Percentiles rank a stretch among this genome's conserved stretches.
phyloP scores from a whole-genome alignment of 164 flowering plant genomes.

The Umbilicus rupestris region DNA sequence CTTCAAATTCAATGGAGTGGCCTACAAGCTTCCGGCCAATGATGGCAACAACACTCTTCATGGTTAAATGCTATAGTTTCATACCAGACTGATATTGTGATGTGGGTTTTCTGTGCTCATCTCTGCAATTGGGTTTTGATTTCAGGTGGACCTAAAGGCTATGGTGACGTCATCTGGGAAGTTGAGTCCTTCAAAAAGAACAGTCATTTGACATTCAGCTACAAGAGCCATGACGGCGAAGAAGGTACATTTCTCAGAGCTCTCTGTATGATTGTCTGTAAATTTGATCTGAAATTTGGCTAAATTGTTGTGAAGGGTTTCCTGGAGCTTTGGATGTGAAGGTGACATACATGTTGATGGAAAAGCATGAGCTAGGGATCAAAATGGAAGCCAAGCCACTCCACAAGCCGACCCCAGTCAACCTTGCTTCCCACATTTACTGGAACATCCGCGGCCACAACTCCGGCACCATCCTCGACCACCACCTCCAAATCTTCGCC shows the following conservation, averaged over 20 bases:
- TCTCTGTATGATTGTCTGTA: not conserved
- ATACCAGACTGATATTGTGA: not conserved
- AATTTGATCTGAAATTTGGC: not conserved
- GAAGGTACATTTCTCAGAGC: conserved; percentile 13
- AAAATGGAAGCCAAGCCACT: conserved; percentile 26
- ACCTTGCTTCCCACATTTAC: conserved; percentile 25
- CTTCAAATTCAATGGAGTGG: conserved; percentile 41
- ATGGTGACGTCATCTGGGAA: conserved; percentile 34
- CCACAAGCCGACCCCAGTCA: conserved; percentile 28
- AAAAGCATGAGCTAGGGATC: conserved; percentile 17
- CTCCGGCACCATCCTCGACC: conserved; percentile 18
- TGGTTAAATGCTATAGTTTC: conserved; percentile 22
- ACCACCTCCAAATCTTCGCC: conserved; percentile 25
- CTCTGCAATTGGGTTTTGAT: not conserved
- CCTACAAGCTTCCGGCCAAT: conserved; percentile 43
- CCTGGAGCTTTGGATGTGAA: conserved; percentile 23
- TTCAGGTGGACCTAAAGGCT: conserved; percentile 41
- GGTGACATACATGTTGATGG: conserved; percentile 23
- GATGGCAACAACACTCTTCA: conserved; percentile 62
- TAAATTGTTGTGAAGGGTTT: conserved; percentile 14
- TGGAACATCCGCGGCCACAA: conserved; percentile 26
- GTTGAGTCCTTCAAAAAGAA: conserved; percentile 19
- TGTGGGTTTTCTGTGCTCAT: not conserved
- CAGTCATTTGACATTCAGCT: conserved; percentile 24
- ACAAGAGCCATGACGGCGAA: conserved; percentile 50